Evolutionary conservation across 768 basidiomycete species (phyloP).

Genomic region (Amanita phalloides): DNA sequence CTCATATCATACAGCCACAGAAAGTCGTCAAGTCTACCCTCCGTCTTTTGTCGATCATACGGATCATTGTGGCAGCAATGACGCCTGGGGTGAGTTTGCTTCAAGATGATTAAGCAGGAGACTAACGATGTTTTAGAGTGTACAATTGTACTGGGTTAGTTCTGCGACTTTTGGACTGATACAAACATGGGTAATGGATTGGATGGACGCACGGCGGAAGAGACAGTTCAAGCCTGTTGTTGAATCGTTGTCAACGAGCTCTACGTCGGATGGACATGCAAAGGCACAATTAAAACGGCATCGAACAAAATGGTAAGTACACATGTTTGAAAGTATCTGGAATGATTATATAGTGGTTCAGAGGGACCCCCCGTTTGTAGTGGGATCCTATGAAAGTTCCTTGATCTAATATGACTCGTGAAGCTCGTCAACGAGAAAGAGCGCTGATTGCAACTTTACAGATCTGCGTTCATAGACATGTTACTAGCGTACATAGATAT

Average conservation of each 20-base stretch:
- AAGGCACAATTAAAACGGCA: not conserved
- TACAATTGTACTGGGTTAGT: conserved; percentile 68
- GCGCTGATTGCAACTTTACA: not conserved
- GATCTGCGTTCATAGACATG: not conserved
- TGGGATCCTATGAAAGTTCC: conserved; percentile 52
- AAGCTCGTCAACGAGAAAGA: not conserved
- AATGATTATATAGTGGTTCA: conserved; percentile 70
- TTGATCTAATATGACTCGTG: conserved; percentile 86
- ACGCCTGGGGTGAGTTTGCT: conserved; percentile 54
- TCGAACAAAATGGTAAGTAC: conserved; percentile 7
- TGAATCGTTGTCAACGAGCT: not conserved
- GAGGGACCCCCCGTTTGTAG: conserved; percentile 43
- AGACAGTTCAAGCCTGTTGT: conserved; percentile 5
- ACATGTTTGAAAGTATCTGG: conserved; percentile 11
- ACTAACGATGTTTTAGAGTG: conserved; percentile 31
- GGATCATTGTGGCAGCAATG: conserved; percentile 58
- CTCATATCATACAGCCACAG: conserved; percentile 23
- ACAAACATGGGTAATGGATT: conserved; percentile 69
- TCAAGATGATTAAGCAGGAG: conserved; percentile 4
- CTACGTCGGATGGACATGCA: not conserved
- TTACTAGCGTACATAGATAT: not conserved
- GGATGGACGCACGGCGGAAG: conserved; percentile 38
- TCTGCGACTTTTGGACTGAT: conserved; percentile 66
- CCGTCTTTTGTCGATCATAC: conserved; percentile 46
- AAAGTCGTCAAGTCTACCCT: conserved; percentile 43